phyloP scores from a whole-genome alignment of 2,329 filamentous ascomycete species.

The Leptosphaerulina australis region DNA sequence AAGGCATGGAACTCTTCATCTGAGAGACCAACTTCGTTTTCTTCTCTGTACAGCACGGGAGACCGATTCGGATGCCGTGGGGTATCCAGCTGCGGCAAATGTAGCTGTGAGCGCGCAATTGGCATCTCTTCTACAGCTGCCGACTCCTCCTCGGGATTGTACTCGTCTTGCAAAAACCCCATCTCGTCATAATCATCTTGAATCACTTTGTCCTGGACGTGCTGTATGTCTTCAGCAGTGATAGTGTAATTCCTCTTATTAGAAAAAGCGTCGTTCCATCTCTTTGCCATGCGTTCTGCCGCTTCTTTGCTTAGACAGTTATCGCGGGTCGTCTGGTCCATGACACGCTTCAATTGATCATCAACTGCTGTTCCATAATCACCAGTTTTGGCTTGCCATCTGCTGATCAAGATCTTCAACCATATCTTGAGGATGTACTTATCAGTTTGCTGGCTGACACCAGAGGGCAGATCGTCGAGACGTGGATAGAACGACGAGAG shows the following conservation, averaged over 20 bases:
- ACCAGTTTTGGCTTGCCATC: slow-evolving; percentile 29
- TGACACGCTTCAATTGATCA: slow-evolving; percentile 19
- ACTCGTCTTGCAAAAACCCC: slow-evolving; percentile 20
- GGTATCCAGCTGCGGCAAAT: too few relatives aligned
- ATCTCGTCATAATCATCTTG: slow-evolving; percentile 28
- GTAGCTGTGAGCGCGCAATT: too few relatives aligned
- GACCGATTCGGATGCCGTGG: neutral
- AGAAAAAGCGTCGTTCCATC: slow-evolving; percentile 28
- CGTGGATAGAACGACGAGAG: slow-evolving; percentile 33
- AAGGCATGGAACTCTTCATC: neutral
- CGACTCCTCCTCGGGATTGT: neutral
- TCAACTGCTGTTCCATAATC: slow-evolving; percentile 6
- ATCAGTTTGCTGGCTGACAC: slow-evolving; percentile 29
- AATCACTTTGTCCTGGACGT: slow-evolving; percentile 17
- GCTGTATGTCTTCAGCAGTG: slow-evolving; percentile 5
- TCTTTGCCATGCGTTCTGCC: slow-evolving; percentile 33
- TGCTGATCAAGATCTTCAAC: slow-evolving; percentile 33
- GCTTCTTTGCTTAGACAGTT: slow-evolving; percentile 33
- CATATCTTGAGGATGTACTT: slow-evolving; percentile 34
- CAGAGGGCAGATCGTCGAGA: slow-evolving; percentile 35
- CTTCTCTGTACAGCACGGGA: neutral
- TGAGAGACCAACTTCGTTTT: neutral
- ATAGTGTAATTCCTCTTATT: slow-evolving; percentile 11
- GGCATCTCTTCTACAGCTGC: neutral
- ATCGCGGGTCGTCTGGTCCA: slow-evolving; percentile 33